phyloP scores from a whole-genome alignment of 2,329 filamentous ascomycete species.

The Emmonsiellopsis sp. region DNA sequence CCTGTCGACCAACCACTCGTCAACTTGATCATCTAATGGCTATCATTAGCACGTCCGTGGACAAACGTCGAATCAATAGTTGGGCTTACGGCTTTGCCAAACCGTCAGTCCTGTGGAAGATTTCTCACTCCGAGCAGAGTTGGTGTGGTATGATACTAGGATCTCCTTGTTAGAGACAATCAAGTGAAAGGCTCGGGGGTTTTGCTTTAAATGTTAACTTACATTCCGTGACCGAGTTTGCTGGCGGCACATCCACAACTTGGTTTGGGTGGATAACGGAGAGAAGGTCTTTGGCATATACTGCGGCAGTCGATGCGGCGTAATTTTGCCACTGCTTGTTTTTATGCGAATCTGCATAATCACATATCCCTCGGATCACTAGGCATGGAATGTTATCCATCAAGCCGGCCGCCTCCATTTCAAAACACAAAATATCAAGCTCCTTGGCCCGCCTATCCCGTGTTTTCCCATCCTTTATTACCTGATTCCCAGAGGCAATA shows the following conservation, averaged over 20 bases:
- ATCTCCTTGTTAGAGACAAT: neutral
- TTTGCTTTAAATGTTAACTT: neutral
- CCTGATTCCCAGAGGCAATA: constrained; percentile 18
- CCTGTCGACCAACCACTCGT: neutral
- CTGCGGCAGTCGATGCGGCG: constrained; percentile 24
- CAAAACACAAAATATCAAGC: constrained; percentile 17
- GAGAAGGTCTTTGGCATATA: constrained; percentile 16
- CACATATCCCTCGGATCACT: constrained; percentile 33
- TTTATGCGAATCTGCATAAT: constrained; percentile 34
- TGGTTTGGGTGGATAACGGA: neutral
- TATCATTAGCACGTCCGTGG: neutral
- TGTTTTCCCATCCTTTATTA: constrained; percentile 13
- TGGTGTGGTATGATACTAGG: neutral
- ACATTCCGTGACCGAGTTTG: neutral
- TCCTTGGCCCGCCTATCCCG: constrained; percentile 10
- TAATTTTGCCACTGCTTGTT: constrained; percentile 29
- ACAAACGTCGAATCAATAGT: neutral
- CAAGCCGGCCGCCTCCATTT: constrained; percentile 23
- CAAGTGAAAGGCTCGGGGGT: neutral
- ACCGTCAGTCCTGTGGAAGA: neutral
- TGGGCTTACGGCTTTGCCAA: neutral
- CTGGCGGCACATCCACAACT: neutral
- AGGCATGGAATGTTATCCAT: constrained; percentile 25
- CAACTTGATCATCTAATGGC: neutral
- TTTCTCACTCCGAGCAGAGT: neutral